Evolutionary conservation across 371 early-diverging fungal genomes (phyloP).

Genomic region (Homolaphlyctis polyrhiza): DNA sequence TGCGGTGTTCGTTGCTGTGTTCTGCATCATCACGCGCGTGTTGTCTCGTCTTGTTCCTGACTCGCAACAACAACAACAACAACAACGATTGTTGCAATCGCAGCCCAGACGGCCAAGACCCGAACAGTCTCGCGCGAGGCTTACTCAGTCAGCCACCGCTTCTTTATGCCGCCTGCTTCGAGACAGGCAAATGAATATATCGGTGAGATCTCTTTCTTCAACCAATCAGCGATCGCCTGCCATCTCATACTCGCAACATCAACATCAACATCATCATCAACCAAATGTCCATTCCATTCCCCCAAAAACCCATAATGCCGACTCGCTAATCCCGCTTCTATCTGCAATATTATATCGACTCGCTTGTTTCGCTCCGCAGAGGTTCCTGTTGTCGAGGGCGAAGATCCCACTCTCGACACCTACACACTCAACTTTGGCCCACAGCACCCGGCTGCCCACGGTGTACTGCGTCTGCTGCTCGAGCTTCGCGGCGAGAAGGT

Average conservation of each 20-base stretch:
- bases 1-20: no score
- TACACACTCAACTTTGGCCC: conserved; percentile 98
- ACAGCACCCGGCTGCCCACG: conserved; percentile 99
- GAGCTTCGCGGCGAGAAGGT: conserved; percentile 93
- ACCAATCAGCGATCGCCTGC: no score
- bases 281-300: not conserved
- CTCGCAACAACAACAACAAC: no score
- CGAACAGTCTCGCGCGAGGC: conserved; percentile 27
- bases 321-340: no score
- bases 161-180: conserved; percentile 51
- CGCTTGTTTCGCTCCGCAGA: conserved; percentile 6
- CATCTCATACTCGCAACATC: no score
- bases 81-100: no score
- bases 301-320: not conserved
- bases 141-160: conserved; percentile 25
- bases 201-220: conserved; percentile 16
- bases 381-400: conserved; percentile 30
- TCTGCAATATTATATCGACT: not conserved
- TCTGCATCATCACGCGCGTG: no score
- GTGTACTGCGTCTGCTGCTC: conserved; percentile 94
- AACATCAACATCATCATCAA: no score
- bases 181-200: conserved; percentile 29
- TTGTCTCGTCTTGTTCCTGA: no score
- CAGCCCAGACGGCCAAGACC: no score
- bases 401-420: conserved; percentile 42